Evolutionary conservation across 2,329 filamentous ascomycete genomes (phyloP).

Genomic region (Chaetoscypha palmicola): DNA sequence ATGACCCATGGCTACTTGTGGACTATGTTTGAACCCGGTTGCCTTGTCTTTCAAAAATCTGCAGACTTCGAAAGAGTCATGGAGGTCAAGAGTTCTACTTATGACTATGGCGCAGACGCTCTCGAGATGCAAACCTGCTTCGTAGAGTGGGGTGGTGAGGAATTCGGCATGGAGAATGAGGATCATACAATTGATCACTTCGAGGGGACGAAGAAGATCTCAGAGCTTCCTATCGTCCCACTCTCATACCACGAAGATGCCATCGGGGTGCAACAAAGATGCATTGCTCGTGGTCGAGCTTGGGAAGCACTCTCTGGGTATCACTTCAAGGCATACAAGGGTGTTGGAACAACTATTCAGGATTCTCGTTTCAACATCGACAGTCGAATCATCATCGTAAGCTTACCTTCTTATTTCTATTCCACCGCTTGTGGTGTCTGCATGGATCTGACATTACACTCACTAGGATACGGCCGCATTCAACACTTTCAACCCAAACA

Average conservation of each 20-base stretch:
- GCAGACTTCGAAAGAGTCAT: conserved; percentile 3
- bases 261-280: conserved; percentile 4
- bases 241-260: conserved; percentile 3
- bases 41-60: conserved; percentile 5
- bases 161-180: conserved; percentile 2
- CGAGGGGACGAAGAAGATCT: conserved; percentile 7
- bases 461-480: conserved; percentile 4
- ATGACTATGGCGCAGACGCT: neutral
- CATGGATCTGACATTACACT: neutral
- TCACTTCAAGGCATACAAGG: conserved; percentile 4
- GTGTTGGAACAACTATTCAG: neutral
- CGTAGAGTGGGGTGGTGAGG: conserved; percentile 4
- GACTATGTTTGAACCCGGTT: conserved; percentile 33
- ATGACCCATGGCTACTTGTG: conserved; percentile 33
- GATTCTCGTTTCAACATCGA: conserved; percentile 3
- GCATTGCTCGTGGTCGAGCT: conserved; percentile 1
- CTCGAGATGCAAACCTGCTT: conserved; percentile 1
- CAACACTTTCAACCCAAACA: conserved; percentile 5
- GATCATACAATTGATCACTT: conserved; percentile 1
- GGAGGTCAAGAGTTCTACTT: neutral
- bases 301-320: conserved; percentile 5
- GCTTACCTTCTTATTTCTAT: neutral
- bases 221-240: conserved; percentile 1
- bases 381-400: conserved; percentile 5
- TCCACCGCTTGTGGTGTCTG: neutral